Evolutionary conservation across 352 stramenopile species (phyloP), one percentile per base, ranked within the genome.

Genomic region (Pythium pyrilobum): DNA sequence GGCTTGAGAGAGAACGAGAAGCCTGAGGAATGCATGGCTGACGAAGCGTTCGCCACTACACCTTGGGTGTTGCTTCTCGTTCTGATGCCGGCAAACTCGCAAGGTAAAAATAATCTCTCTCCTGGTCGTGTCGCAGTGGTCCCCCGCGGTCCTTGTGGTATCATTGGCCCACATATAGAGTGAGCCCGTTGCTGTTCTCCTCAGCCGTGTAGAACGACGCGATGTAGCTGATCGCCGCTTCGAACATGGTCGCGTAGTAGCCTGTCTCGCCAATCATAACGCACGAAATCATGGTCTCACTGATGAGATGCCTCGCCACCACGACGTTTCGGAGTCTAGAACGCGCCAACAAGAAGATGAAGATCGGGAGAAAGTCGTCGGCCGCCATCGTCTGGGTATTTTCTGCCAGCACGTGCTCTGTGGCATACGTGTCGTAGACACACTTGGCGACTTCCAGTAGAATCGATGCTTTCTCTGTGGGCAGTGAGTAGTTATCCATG

Each of bases 241-340:
- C 81, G 32, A 89, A 63, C 76, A 89, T 91, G 2, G 81, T 91
- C 13, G 78, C 70, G 58, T 91, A 91, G 54, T 91, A 91, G 12
- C 81, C 81, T 10, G 75, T 88, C 62, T 91, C 81, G 2, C 81
- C 81, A 44, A 91, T 80, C 77, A 87, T 84, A 15, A 88, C 52
- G 11, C 62, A 69, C 27, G 77, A 77, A 31, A 85, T 81, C 81
- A 88, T 91, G 10, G 77, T 88, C 50, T 91, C 77, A 50, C 77
- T 88, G 52, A 91, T 73, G 23, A 91, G 52, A 56, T 85, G 76
- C 5, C 76, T 68, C 23, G 77, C 64, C 12, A 88, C 58, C 20
- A 87, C 65, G 0, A 88, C 66, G 36, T 82, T 84, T 2, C 71
- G 77, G 42, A 89, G 48, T n/a, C 31, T 57, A 27, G 66, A 79